Evolutionary conservation across 495 filamentous ascomycete genomes (phyloP), one percentile per base, ranked within the genome.

Genomic region (Neurospora cerealis): DNA sequence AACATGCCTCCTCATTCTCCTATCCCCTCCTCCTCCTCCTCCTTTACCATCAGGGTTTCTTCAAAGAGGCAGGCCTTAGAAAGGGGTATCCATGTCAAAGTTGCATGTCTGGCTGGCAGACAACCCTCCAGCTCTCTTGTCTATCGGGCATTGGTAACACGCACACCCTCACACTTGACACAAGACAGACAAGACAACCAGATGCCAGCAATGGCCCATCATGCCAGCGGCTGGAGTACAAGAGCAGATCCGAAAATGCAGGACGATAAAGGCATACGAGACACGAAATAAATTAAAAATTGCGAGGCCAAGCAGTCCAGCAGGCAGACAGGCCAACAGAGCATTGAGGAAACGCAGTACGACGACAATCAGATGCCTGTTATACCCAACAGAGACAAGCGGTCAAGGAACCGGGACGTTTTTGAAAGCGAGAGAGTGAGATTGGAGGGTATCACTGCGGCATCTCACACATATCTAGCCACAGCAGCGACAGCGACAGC

Each of bases 241-340:
- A 17, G 38, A 32, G 34, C 21, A 28, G 28, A 66, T 34, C 54
- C 54, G 54, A 66, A 36, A 34, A 72, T 72, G 70, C 70, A 72
- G 42, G 42, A 72, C 70, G 70, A 72, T 48, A 72, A 72, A 62
- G 28, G 32, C 41, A 36, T 48, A 48, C 34, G 70, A 62, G 70
- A 72, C 70, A 72, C 42, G 8, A 36, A 34, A 54, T 54, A 72
- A 17, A 72, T 72, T 60, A n/a, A 62, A 34, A 6, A 15, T 6
- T 60, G 48, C 2, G 24, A 28, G 13, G 48, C 15, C 34, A 21
- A 60, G 42, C 24, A 28, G 24, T 28, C 24, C 24, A 28, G 24
- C 24, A 66, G 13, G 48, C 42, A 19, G 44, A 9, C n/a, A 60
- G 24, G 54, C 28, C 54, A 66, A 15, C 28, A 9, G 15, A 28